Percentiles rank a stretch among this genome's conserved stretches.
These are phyloP conservation scores for Cryphonectria nitschkei DNA, from an alignment of 2,329 filamentous ascomycete genomes.

Conservation along the genomic window DNA sequence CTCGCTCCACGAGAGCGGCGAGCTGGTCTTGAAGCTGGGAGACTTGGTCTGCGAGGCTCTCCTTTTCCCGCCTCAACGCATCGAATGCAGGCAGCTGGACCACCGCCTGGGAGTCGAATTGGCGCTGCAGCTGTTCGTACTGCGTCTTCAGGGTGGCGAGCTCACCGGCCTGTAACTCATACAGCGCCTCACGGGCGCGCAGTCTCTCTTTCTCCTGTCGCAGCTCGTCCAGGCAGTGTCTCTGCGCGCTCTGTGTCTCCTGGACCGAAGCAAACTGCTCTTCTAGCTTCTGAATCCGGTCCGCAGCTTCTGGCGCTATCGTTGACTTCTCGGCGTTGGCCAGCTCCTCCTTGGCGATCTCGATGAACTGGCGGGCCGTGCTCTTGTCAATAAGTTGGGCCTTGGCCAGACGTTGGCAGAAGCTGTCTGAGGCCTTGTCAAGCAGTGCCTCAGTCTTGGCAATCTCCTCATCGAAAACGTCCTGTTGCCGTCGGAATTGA, in stretches of 20 bases:
- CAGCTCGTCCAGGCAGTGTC: background rate
- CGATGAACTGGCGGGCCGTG: conserved; percentile 23
- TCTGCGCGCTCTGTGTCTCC: conserved; percentile 1
- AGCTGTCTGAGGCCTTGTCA: background rate
- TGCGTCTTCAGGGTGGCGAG: background rate
- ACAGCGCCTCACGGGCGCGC: conserved; percentile 1
- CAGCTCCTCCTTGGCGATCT: conserved; percentile 14
- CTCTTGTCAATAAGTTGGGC: conserved; percentile 19
- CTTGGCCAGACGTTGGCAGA: conserved; percentile 9
- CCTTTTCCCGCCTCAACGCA: conserved; percentile 13
- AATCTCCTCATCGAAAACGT: conserved; percentile 19
- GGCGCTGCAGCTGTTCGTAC: background rate
- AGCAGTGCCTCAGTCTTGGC: background rate
- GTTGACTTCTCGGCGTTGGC: background rate
- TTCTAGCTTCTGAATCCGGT: conserved; percentile 18
- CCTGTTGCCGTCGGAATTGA: conserved; percentile 12
- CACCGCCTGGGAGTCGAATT: background rate
- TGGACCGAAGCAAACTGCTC: conserved; percentile 12
- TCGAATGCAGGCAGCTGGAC: background rate
- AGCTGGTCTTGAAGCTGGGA: conserved; percentile 9
- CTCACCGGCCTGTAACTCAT: conserved; percentile 6
- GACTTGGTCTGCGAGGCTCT: conserved; percentile 14
- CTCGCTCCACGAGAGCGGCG: background rate
- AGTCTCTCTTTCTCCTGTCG: conserved; percentile 4
- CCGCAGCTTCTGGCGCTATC: background rate